These are phyloP conservation scores for Puccinia polysora DNA, from an alignment of 1,284 basidiomycete species.

Conservation along the genomic window DNA sequence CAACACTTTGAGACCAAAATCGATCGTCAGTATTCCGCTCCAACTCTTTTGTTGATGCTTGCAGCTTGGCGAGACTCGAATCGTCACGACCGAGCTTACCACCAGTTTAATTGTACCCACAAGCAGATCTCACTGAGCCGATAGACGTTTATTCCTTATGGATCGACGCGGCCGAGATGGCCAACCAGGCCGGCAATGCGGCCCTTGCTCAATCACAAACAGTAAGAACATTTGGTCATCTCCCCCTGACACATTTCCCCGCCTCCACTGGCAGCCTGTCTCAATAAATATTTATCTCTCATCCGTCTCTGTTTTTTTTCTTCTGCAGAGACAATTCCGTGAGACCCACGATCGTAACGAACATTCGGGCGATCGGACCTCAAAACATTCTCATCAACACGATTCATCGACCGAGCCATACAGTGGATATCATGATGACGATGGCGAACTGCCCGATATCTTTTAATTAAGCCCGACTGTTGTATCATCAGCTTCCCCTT, in stretches of 20 bases:
- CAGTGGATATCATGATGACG: background rate
- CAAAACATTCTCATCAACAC: background rate
- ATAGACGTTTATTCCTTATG: constrained; percentile 43
- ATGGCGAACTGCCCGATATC: constrained; percentile 14
- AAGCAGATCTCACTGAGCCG: constrained; percentile 38
- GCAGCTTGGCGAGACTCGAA: background rate
- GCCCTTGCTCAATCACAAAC: too few species aligned
- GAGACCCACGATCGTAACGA: background rate
- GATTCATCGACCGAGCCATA: background rate
- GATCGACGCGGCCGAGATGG: constrained; percentile 39
- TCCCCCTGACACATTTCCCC: background rate
- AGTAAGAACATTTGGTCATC: background rate
- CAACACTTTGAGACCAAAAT: constrained; percentile 43
- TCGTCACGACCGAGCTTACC: background rate
- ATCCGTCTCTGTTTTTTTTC: background rate
- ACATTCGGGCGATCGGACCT: background rate
- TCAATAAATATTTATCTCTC: background rate
- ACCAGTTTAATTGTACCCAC: background rate
- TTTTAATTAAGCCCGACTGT: too few species aligned
- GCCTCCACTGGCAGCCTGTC: background rate
- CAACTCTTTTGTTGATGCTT: background rate
- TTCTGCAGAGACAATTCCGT: background rate
- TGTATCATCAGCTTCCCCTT: too few species aligned
- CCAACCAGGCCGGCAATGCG: constrained; percentile 7
- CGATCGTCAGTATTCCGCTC: constrained; percentile 9